A percentile compares a stretch with the other conserved stretches of the same genome.
Evolutionary conservation across 1,284 basidiomycete genomes (phyloP).

Genomic region (Volvariella volvacea): DNA sequence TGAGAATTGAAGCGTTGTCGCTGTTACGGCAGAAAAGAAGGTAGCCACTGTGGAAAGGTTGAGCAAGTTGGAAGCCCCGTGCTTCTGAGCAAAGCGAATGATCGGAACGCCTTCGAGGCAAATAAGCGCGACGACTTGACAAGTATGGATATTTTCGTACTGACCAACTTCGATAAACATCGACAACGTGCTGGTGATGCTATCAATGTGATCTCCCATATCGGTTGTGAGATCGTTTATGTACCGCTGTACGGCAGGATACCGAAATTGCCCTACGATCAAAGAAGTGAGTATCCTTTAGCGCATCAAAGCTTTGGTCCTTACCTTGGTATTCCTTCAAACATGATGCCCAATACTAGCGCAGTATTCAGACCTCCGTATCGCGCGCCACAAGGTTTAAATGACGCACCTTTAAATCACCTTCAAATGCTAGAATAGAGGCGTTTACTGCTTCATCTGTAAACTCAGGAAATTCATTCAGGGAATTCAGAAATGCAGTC

Average conservation of each 20-base stretch:
- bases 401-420: constrained; percentile 51
- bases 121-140: constrained; percentile 1
- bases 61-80: constrained; percentile 60
- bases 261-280: constrained; percentile 54
- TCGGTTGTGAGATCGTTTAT: constrained; percentile 63
- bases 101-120: constrained; percentile 54
- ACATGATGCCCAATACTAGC: constrained; percentile 67
- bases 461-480: constrained; percentile 73
- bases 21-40: constrained; percentile 73
- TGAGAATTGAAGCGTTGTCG: constrained; percentile 65
- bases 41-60: constrained; percentile 71
- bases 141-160: constrained; percentile 15
- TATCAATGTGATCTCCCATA: constrained; percentile 68
- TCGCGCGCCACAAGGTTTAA: not conserved
- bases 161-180: constrained; percentile 69
- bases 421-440: constrained; percentile 58
- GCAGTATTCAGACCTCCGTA: constrained; percentile 1
- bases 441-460: constrained; percentile 65
- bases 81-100: constrained; percentile 69
- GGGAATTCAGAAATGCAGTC: constrained; percentile 53
- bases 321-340: constrained; percentile 54
- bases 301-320: not conserved
- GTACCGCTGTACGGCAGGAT: constrained; percentile 63
- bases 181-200: constrained; percentile 52
- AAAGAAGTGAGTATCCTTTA: constrained; percentile 6